Base-by-base conservation (phyloP, 179 eudicot genomes). In the Silene coronaria region DNA sequence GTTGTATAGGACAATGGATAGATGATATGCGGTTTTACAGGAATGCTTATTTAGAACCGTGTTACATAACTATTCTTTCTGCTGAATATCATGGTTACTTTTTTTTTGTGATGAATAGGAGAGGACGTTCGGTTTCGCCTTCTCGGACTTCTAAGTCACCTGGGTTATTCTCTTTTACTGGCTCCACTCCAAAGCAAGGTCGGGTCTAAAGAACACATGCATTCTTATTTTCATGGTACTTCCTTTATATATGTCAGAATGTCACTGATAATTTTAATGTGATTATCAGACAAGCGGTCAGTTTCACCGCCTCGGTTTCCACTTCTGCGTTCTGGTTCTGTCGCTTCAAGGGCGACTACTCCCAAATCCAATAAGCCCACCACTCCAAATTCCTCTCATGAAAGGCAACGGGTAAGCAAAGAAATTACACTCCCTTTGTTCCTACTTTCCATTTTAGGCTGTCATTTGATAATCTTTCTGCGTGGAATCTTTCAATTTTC, bases 301-400 rank as follows among this genome's bases (percentile, higher is more conserved):
- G 87, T 78, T 78, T 94, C 98, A 55, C 98, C 97, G 1, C 87
- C 76, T 66, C 93, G 91, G 46, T 89, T 90, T 76, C 88, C 96
- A 51, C 93, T 91, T 79, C 32, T 84, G 67, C 91, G 94, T 34
- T 82, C 91, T 72, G 97, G 96, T 30, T 94, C 98, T 28, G 77
- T 90, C 58, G 85, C 92, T 77, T 86, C 90, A n/a, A 79, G 91
- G 60, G 81, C 91, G 6, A 83, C 85, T 16, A 85, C 94, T 3
- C 98, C 92, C 71, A 93, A 87, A 78, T 72, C 81, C 32, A 89
- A 87, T 73, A 78, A 90, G 38, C 84, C 97, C 2, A 88, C 90
- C 48, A 87, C 90, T 71, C 90, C 98, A 68, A 93, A 71, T 51
- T 72, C 87, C 71, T 77, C 84, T 24, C 27, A 73, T 53, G 96